Evolutionary conservation across 805 yeast species (phyloP), one percentile per base, ranked within the genome.

Genomic region (Yamadazyma ubonensis): DNA sequence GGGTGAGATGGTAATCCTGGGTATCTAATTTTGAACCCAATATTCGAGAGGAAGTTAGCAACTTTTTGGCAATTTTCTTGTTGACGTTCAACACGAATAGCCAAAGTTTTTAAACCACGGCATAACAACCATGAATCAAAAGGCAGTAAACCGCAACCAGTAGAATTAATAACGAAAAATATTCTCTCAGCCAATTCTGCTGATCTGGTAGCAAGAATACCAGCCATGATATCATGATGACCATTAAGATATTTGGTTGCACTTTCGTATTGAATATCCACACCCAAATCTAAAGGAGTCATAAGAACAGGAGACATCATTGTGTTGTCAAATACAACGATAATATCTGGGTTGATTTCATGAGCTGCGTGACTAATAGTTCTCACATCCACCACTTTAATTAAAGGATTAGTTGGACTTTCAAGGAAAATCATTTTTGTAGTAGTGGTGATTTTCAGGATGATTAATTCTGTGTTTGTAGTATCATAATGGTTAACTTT

Each of bases 221-320:
- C 98, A 17, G 96, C 96, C 98, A 90, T 90, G 53, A 90, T 78
- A 60, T 91, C 97, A 62, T 90, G 98, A 60, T 90, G 98, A 6
- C 96, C 96, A 54, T 89, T 85, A 51, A 90, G 70, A 57, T 86
- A 90, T 63, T 90, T 90, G 30, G 98, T 90, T 11, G 95, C 97
- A 9, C 91, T 81, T 59, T 90, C 98, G 60, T 90, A 91, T 42
- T 86, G 96, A 42, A 90, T 86, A 58, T 90, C 97, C 27, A 81
- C 91, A 6, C 93, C 95, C 50, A 85, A 75, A 51, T 86, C 87
- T 49, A 90, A 71, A 4, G 98, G 97, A 17, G 83, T 74, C 81
- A 86, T 81, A 54, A 83, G 72, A 45, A 90, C 63, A 9, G 97
- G 97, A 20, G 96, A 82, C 95, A 90, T 84, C 98, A 90, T 90